Evolutionary conservation across 2,329 filamentous ascomycete genomes (phyloP), one percentile per base, ranked within the genome.

Genomic region (Drechslerella dactyloides): DNA sequence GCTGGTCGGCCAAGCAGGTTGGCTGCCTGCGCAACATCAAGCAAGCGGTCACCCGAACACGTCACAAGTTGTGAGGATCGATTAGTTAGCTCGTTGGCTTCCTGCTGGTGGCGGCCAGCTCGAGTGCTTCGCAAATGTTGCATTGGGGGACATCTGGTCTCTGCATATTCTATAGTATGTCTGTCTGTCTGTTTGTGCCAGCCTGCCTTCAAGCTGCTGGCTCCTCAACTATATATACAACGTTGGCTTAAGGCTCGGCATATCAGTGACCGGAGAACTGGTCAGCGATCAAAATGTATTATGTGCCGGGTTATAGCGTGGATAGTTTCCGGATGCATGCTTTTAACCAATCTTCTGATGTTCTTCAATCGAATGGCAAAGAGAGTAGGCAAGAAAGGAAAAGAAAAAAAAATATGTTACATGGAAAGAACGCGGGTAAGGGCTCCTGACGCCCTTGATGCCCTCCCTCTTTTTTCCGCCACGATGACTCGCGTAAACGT

Each of bases 391-490:
- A 15, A 17, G 11, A 11, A 23, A 19, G 17, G 19, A 21, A 21
- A 48, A 48, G n/a, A n/a, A 10, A 21, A 19, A 19, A 48, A 48
- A 48, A 48, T 48, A 48, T 48, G 44, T 5, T 48, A 48, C 44
- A 48, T 2, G 19, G 44, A 48, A 48, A 23, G 44, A 21, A 48
- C n/a, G 37, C 44, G 44, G 21, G 44, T 19, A 19, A 19, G 44
- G 11, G 17, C 44, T 48, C 11, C 15, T 48, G 44, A 4, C 8
- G 27, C 27, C 8, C n/a, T 48, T 23, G 44, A 11, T 10, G 17
- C 44, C 11, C 17, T 6, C 44, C 8, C 27, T 4, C 27, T 33
- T 21, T 4, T 8, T 33, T 21, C 19, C 17, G 17, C 8, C n/a
- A 4, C 19, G 19, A 48, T 42, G n/a, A 17, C 44, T 19, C 5